Evolutionary conservation across 1,284 basidiomycete genomes (phyloP).

Genomic region (Phenoliferia sp.): DNA sequence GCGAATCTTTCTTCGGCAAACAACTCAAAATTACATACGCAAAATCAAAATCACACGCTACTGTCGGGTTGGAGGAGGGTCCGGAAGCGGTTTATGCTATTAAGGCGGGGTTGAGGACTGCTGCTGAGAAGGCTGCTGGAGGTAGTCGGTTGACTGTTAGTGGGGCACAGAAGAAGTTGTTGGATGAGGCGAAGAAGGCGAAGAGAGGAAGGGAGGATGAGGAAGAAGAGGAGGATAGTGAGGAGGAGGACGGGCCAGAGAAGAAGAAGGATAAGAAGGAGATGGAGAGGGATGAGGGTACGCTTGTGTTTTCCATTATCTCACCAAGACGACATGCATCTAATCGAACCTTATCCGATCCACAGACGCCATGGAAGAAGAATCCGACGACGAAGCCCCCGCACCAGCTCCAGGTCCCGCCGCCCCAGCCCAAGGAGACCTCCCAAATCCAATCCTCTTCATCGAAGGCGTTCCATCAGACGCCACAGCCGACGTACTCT

Average conservation of each 20-base stretch:
- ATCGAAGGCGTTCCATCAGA: constrained; percentile 28
- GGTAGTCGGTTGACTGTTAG: constrained; percentile 32
- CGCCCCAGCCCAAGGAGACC: not conserved
- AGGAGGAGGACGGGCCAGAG: constrained; percentile 25
- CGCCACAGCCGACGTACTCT: constrained; percentile 67
- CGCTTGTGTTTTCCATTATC: not conserved
- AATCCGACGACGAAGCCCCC: constrained; percentile 31
- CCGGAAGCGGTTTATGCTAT: constrained; percentile 38
- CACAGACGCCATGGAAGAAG: constrained; percentile 30
- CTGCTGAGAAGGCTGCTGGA: constrained; percentile 15
- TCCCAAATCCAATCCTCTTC: constrained; percentile 23
- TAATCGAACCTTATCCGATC: not conserved
- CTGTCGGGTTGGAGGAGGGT: constrained; percentile 32
- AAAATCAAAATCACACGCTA: constrained; percentile 34
- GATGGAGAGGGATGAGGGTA: constrained; percentile 28
- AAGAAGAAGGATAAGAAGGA: constrained; percentile 29
- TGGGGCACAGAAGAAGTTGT: constrained; percentile 33
- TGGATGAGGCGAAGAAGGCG: constrained; percentile 15
- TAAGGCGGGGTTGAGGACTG: constrained; percentile 33
- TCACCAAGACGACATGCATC: not conserved
- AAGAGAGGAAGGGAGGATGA: constrained; percentile 29
- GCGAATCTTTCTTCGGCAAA: constrained; percentile 89
- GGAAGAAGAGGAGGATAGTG: constrained; percentile 28
- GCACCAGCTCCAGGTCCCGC: constrained; percentile 6
- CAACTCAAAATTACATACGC: constrained; percentile 51